These are phyloP conservation scores for Yarrowia sp. DNA, from an alignment of 805 yeast species.

Conservation along the genomic window DNA sequence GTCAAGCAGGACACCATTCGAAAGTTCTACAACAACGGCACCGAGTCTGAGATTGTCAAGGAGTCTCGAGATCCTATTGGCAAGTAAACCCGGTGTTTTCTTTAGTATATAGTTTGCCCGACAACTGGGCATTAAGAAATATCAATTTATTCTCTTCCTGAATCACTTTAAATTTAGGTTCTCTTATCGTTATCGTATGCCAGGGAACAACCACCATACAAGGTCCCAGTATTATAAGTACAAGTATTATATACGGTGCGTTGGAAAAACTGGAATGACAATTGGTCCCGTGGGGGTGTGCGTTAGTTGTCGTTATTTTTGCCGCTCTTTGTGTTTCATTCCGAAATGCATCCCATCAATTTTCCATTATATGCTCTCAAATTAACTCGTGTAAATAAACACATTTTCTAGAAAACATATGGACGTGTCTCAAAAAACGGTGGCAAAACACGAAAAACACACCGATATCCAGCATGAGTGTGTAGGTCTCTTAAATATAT, in stretches of 20 bases:
- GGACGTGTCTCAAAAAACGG: neutral
- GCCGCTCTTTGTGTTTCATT: too few relatives aligned
- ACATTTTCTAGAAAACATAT: neutral
- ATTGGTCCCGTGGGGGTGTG: too few relatives aligned
- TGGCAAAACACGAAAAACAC: neutral
- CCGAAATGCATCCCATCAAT: too few relatives aligned
- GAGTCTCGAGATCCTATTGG: neutral
- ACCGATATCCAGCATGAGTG: neutral
- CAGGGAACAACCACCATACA: too few relatives aligned
- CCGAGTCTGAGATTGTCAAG: slow-evolving; percentile 28
- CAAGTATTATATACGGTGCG: too few relatives aligned
- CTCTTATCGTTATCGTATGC: neutral
- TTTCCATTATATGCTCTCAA: neutral
- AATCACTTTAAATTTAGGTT: neutral
- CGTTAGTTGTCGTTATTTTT: too few relatives aligned
- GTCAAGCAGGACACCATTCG: slow-evolving; percentile 33
- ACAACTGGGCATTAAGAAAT: neutral
- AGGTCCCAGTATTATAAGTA: too few relatives aligned
- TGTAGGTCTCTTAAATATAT: neutral
- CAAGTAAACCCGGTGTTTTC: neutral
- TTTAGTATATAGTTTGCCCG: neutral
- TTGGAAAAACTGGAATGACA: too few relatives aligned
- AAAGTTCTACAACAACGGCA: slow-evolving; percentile 38
- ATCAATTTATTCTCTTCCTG: neutral
- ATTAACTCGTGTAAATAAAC: neutral